These are phyloP conservation scores for Colletotrichum magnum DNA, from an alignment of 2,329 filamentous ascomycete species.

Conservation along the genomic window DNA sequence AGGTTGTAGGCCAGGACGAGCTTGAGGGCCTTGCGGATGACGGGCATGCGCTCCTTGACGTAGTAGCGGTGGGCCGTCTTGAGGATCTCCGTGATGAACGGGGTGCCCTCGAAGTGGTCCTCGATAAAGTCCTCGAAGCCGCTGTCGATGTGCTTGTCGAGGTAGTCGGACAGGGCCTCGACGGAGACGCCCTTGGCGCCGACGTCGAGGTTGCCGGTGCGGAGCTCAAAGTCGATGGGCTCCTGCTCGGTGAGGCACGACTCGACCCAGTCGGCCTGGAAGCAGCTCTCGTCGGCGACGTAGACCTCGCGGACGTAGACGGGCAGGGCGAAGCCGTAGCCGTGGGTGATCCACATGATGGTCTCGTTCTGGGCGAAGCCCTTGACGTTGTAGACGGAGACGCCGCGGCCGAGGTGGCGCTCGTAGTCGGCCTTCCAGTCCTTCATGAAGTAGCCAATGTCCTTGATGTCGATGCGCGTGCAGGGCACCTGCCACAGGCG, in stretches of 20 bases:
- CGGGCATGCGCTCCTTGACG: constrained; percentile 86
- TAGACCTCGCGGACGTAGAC: constrained; percentile 95
- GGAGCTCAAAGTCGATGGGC: constrained; percentile 85
- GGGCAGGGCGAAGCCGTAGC: constrained; percentile 92
- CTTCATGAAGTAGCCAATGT: constrained; percentile 99
- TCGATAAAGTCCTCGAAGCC: constrained; percentile 95
- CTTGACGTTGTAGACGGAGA: constrained; percentile 96
- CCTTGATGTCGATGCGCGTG: constrained; percentile 98
- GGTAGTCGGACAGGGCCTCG: constrained; percentile 87
- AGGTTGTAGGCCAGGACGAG: constrained; percentile 96
- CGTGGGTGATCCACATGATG: constrained; percentile 93
- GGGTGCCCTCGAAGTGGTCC: constrained; percentile 95
- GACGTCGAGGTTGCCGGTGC: constrained; percentile 90
- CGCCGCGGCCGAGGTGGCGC: constrained; percentile 86
- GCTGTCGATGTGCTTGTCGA: constrained; percentile 94
- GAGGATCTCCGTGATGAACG: constrained; percentile 94
- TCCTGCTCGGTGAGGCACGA: constrained; percentile 76
- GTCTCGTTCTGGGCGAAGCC: constrained; percentile 79
- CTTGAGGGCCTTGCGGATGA: constrained; percentile 96
- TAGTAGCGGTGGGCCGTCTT: constrained; percentile 97
- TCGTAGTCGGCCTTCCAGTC: constrained; percentile 99
- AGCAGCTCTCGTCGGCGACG: constrained; percentile 92
- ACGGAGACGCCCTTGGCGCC: constrained; percentile 89
- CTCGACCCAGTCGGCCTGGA: constrained; percentile 95
- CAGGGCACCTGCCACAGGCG: constrained; percentile 97